A percentile compares a stretch with the other conserved stretches of the same genome.
These are phyloP conservation scores for Backusella sp. DNA, from an alignment of 192 early-diverging fungal species.

Conservation along the genomic window DNA sequence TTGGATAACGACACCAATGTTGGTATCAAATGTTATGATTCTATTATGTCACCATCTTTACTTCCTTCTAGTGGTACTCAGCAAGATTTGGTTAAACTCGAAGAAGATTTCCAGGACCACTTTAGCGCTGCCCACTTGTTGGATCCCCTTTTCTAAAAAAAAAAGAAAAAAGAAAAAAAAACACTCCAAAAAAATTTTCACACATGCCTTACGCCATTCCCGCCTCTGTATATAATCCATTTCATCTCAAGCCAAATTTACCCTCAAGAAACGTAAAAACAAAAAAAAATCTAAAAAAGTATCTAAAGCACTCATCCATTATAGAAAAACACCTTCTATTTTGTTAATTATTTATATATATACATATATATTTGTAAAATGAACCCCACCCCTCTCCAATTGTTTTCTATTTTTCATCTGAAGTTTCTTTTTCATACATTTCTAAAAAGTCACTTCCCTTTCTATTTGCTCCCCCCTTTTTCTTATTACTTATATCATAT, in stretches of 20 bases:
- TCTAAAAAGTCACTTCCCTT: background rate
- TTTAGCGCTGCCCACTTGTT: conserved; percentile 9
- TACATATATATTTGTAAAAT: conserved; percentile 4
- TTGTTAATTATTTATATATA: conserved; percentile 4
- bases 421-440: conserved; percentile 1
- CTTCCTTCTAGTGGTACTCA: conserved; percentile 1
- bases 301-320: background rate
- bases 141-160: conserved; percentile 19
- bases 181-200: background rate
- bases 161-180: conserved; percentile 2
- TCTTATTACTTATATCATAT: conserved; percentile 2
- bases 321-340: background rate
- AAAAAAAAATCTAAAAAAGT: background rate
- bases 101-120: conserved; percentile 14
- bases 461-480: background rate
- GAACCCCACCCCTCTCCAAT: background rate
- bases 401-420: background rate
- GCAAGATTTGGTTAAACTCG: conserved; percentile 18
- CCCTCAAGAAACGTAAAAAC: background rate
- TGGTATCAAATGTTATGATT: conserved; percentile 14
- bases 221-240: background rate
- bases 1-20: conserved; percentile 13
- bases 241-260: background rate
- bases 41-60: conserved; percentile 17
- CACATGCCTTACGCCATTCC: background rate